phyloP scores from a whole-genome alignment of 805 yeast genomes.

The Starmerella apis region DNA sequence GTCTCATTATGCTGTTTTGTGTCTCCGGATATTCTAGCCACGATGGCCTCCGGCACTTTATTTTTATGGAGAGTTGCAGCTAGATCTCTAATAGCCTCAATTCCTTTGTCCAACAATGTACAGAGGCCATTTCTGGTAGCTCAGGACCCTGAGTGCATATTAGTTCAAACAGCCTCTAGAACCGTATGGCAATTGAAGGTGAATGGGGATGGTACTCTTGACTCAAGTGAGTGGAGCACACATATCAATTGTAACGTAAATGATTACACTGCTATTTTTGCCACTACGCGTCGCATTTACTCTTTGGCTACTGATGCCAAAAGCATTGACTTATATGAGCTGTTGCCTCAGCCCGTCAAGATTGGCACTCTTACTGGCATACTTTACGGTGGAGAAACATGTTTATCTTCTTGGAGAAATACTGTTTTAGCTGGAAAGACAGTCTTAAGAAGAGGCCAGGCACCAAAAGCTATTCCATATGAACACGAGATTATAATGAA shows the following conservation, averaged over 20 bases:
- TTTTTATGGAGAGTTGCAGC: not conserved
- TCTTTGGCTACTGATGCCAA: not conserved
- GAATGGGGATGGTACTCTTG: not conserved
- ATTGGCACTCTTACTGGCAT: not conserved
- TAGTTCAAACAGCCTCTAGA: not conserved
- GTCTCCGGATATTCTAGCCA: not conserved
- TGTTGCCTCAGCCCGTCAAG: not conserved
- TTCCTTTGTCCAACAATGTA: not conserved
- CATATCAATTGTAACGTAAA: too few species aligned
- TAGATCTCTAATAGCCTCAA: not conserved
- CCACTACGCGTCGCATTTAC: not conserved
- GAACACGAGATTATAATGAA: not conserved
- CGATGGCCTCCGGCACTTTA: not conserved
- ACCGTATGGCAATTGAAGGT: not conserved
- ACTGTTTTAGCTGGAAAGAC: not conserved
- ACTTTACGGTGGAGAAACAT: not conserved
- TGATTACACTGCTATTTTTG: not conserved
- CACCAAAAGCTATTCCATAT: not conserved
- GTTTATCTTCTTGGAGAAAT: not conserved
- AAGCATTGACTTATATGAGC: not conserved
- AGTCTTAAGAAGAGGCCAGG: not conserved
- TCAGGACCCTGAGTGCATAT: not conserved
- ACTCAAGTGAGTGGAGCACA: not conserved
- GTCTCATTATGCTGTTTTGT: slow-evolving; percentile 1
- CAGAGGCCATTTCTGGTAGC: not conserved